Conservation (phyloP, 2,329 filamentous ascomycete genomes). For the Aphanocladium album region DNA sequence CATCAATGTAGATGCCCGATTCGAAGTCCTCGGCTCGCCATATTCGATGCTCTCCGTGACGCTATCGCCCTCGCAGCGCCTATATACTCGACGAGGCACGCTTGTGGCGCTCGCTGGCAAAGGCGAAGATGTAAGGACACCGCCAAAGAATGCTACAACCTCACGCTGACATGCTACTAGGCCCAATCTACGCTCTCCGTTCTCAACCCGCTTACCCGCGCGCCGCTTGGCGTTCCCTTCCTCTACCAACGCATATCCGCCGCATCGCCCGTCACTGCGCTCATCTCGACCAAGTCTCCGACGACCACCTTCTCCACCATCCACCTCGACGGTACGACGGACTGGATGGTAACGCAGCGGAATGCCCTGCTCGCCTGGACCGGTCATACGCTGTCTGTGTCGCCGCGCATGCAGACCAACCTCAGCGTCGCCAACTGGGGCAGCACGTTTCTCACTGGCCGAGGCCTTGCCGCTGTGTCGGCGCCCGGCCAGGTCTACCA, state of each 20-base stretch:
- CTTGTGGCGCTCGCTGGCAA: slow-evolving; percentile 87
- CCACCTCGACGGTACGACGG: slow-evolving; percentile 85
- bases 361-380: slow-evolving; percentile 95
- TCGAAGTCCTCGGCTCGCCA: slow-evolving; percentile 86
- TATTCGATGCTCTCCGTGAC: slow-evolving; percentile 92
- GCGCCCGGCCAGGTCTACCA: slow-evolving; percentile 89
- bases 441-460: slow-evolving; percentile 79
- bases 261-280: slow-evolving; percentile 77
- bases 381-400: slow-evolving; percentile 74
- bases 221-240: slow-evolving; percentile 81
- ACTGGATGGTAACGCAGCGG: slow-evolving; percentile 90
- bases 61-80: slow-evolving; percentile 85
- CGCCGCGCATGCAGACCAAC: slow-evolving; percentile 67
- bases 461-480: slow-evolving; percentile 78
- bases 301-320: slow-evolving; percentile 83
- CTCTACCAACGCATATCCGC: slow-evolving; percentile 89
- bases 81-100: slow-evolving; percentile 89
- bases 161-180: slow-evolving; percentile 37
- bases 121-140: slow-evolving; percentile 68
- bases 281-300: slow-evolving; percentile 83
- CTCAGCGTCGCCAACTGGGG: slow-evolving; percentile 87
- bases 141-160: rapidly evolving
- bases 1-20: slow-evolving; percentile 70
- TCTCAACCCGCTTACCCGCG: slow-evolving; percentile 76
- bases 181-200: slow-evolving; percentile 84